Conservation (phyloP, 768 basidiomycete genomes). For the Podaxis mareebaensis region DNA sequence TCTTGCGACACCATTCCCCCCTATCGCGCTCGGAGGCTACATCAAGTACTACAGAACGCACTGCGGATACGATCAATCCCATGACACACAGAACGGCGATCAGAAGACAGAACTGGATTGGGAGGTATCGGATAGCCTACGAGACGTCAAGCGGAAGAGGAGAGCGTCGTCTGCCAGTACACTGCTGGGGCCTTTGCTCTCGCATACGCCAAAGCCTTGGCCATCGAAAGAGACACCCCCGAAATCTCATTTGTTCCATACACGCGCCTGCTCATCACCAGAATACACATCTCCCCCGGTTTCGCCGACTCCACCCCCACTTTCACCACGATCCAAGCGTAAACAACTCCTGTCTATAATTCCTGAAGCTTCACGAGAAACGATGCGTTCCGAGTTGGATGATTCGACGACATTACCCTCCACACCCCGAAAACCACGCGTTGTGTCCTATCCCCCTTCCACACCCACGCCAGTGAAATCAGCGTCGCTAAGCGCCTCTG, state of each 20-base stretch:
- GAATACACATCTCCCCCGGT: conserved; percentile 14
- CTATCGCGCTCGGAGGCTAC: conserved; percentile 42
- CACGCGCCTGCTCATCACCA: conserved; percentile 22
- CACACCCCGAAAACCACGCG: conserved; percentile 16
- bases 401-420: neutral
- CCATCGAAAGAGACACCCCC: conserved; percentile 21
- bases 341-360: conserved; percentile 24
- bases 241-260: conserved; percentile 21
- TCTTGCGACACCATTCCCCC: conserved; percentile 35
- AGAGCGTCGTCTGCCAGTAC: conserved; percentile 8
- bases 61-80: conserved; percentile 1
- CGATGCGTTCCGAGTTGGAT: conserved; percentile 13
- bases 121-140: conserved; percentile 13
- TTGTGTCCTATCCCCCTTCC: conserved; percentile 6
- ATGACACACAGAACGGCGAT: conserved; percentile 1
- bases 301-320: conserved; percentile 12
- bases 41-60: conserved; percentile 36
- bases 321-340: conserved; percentile 23
- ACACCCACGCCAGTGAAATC: conserved; percentile 5
- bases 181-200: conserved; percentile 8
- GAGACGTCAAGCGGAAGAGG: conserved; percentile 7
- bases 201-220: conserved; percentile 14
- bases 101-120: neutral
- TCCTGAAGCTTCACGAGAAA: conserved; percentile 27
- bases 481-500: conserved; percentile 1